Conservation (phyloP, 495 filamentous ascomycete genomes). For the Neurospora sp. region DNA sequence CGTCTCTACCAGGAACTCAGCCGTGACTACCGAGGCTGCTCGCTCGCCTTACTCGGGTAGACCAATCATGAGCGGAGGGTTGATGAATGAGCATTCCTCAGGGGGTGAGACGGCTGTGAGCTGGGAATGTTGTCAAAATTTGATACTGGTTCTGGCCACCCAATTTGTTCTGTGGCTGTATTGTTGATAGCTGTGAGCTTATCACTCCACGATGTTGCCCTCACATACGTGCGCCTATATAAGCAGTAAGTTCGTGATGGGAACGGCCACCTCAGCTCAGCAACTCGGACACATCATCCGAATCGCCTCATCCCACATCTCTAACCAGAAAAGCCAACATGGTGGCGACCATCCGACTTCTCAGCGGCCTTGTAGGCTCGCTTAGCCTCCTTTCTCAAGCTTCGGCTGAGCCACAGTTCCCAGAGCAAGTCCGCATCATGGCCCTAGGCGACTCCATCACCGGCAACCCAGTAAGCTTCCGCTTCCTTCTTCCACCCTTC, state of each 20-base stretch:
- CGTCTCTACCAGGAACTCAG: background rate
- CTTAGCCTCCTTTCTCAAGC: background rate
- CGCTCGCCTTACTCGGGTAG: background rate
- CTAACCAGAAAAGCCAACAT: background rate
- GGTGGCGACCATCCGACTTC: background rate
- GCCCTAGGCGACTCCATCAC: conserved; percentile 33
- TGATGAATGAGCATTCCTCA: background rate
- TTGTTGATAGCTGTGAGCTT: background rate
- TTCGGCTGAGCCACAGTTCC: background rate
- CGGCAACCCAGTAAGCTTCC: conserved; percentile 19
- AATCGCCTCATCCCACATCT: background rate
- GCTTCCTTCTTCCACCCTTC: background rate
- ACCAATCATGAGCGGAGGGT: background rate
- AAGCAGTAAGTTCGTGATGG: background rate
- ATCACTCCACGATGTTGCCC: background rate
- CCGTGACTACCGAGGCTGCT: background rate
- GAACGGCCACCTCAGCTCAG: background rate
- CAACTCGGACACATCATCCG: background rate
- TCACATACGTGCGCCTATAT: background rate
- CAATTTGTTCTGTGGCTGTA: background rate
- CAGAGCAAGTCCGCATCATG: conserved; percentile 22
- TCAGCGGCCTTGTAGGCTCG: background rate
- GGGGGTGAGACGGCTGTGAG: background rate
- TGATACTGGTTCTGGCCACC: background rate
- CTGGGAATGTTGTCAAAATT: background rate